A percentile compares a stretch with the other conserved stretches of the same genome.
These are phyloP conservation scores for Rhodotorula sp. DNA, from an alignment of 1,284 basidiomycete genomes.

Conservation along the genomic window DNA sequence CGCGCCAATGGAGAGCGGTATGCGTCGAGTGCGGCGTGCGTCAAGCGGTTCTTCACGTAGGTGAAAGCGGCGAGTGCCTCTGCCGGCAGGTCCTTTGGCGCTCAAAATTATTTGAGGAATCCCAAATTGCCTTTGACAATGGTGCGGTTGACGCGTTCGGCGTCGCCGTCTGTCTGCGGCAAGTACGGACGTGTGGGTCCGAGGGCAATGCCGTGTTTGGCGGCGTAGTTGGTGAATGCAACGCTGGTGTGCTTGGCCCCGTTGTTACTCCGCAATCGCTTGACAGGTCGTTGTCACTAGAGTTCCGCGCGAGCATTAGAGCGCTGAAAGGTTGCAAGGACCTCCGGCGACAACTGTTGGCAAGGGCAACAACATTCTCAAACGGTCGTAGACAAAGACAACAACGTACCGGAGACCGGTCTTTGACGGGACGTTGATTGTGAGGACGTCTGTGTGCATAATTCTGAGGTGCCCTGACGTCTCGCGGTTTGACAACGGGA, in stretches of 20 bases:
- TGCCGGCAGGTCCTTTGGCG: constrained; percentile 50
- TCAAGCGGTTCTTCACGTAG: constrained; percentile 51
- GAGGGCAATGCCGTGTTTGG: constrained; percentile 46
- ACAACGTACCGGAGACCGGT: constrained; percentile 50
- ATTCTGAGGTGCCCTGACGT: constrained; percentile 25
- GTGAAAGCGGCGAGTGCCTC: constrained; percentile 48
- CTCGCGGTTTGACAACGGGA: constrained; percentile 6
- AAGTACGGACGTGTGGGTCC: constrained; percentile 52
- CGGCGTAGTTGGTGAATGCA: constrained; percentile 46
- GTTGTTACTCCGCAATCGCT: constrained; percentile 49
- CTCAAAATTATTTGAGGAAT: constrained; percentile 43
- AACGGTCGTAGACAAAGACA: constrained; percentile 51
- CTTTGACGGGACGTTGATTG: constrained; percentile 44
- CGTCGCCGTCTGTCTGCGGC: constrained; percentile 50
- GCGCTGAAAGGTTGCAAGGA: constrained; percentile 46
- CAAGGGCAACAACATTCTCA: constrained; percentile 45
- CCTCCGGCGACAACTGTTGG: constrained; percentile 48
- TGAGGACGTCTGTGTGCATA: constrained; percentile 52
- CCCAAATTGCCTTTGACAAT: constrained; percentile 44
- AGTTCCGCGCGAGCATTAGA: constrained; percentile 48
- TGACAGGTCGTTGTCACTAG: constrained; percentile 46
- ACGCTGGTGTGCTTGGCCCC: constrained; percentile 48
- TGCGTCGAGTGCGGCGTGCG: constrained; percentile 44
- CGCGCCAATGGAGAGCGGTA: constrained; percentile 48
- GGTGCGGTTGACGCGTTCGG: constrained; percentile 48